phyloP scores from a whole-genome alignment of 2,329 filamentous ascomycete species.

The Setomelanomma holmii region DNA sequence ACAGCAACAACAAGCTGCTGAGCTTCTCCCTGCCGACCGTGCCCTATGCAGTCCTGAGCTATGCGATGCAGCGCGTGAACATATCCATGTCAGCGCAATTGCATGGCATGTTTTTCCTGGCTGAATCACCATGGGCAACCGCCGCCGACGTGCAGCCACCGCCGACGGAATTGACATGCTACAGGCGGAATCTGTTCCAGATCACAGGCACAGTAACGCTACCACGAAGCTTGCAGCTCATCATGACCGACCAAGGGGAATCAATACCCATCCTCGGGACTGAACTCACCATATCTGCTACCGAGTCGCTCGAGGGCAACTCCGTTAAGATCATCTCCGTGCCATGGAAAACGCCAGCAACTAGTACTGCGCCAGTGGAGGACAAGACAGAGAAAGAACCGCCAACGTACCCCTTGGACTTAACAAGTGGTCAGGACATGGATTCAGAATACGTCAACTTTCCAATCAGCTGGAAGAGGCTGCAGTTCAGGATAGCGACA shows the following conservation, averaged over 20 bases:
- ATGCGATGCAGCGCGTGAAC: slow-evolving; percentile 66
- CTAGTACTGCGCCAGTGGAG: slow-evolving; percentile 71
- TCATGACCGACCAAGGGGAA: slow-evolving; percentile 84
- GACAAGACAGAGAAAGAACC: slow-evolving; percentile 85
- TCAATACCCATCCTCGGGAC: slow-evolving; percentile 81
- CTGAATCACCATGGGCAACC: slow-evolving; percentile 74
- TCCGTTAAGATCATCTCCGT: slow-evolving; percentile 93
- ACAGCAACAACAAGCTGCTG: slow-evolving; percentile 66
- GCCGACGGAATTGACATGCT: slow-evolving; percentile 87
- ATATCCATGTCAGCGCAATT: slow-evolving; percentile 76
- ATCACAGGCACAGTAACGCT: slow-evolving; percentile 89
- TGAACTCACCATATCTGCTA: slow-evolving; percentile 88
- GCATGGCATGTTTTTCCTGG: slow-evolving; percentile 88
- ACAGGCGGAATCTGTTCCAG: slow-evolving; percentile 93
- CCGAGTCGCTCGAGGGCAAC: slow-evolving; percentile 93
- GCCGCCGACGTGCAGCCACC: slow-evolving; percentile 63
- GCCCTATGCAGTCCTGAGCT: slow-evolving; percentile 70
- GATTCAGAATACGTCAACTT: slow-evolving; percentile 89
- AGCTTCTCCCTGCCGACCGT: slow-evolving; percentile 58
- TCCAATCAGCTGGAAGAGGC: slow-evolving; percentile 89
- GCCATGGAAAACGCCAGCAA: slow-evolving; percentile 94
- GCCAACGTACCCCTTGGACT: slow-evolving; percentile 76
- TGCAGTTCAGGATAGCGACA: slow-evolving; percentile 94
- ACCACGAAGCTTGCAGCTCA: slow-evolving; percentile 77
- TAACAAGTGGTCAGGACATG: slow-evolving; percentile 69